Evolutionary conservation across 2,329 filamentous ascomycete genomes (phyloP).

Genomic region (Huntiella omanensis): DNA sequence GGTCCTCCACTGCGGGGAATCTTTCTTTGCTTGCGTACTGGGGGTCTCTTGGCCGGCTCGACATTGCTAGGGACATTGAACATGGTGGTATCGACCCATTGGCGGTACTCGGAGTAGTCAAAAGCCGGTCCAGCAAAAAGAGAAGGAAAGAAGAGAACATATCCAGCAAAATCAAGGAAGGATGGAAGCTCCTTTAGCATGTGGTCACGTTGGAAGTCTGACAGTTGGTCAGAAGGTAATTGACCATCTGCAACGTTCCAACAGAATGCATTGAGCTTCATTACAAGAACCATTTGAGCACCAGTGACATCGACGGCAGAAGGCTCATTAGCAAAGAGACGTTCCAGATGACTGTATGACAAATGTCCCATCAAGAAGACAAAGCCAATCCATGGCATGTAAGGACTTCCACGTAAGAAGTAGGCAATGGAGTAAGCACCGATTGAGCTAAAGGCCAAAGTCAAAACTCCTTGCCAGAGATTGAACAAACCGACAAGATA

Average conservation of each 20-base stretch:
- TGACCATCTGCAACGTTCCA: constrained; percentile 95
- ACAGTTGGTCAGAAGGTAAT: constrained; percentile 59
- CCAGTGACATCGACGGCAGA: constrained; percentile 70
- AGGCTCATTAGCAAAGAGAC: constrained; percentile 52
- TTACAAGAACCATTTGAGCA: constrained; percentile 94
- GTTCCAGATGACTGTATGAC: constrained; percentile 71
- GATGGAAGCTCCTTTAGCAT: constrained; percentile 56
- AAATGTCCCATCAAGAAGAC: constrained; percentile 90
- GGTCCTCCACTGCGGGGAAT: constrained; percentile 83
- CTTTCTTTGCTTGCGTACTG: constrained; percentile 73
- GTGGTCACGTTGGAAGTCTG: constrained; percentile 68
- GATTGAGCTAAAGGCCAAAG: constrained; percentile 58
- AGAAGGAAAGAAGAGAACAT: constrained; percentile 88
- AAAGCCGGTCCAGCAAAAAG: constrained; percentile 82
- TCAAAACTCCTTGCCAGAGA: constrained; percentile 68
- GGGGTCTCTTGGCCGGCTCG: constrained; percentile 71
- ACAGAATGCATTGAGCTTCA: constrained; percentile 92
- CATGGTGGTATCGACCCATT: constrained; percentile 87
- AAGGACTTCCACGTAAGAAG: constrained; percentile 57
- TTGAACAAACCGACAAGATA: constrained; percentile 89
- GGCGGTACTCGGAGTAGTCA: constrained; percentile 80
- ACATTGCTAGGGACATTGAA: constrained; percentile 67
- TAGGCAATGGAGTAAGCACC: constrained; percentile 71
- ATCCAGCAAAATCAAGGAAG: constrained; percentile 68
- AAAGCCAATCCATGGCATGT: constrained; percentile 97